Base-by-base conservation (phyloP, 352 stramenopile species). In the Phytopythium cucurbitacearum region DNA sequence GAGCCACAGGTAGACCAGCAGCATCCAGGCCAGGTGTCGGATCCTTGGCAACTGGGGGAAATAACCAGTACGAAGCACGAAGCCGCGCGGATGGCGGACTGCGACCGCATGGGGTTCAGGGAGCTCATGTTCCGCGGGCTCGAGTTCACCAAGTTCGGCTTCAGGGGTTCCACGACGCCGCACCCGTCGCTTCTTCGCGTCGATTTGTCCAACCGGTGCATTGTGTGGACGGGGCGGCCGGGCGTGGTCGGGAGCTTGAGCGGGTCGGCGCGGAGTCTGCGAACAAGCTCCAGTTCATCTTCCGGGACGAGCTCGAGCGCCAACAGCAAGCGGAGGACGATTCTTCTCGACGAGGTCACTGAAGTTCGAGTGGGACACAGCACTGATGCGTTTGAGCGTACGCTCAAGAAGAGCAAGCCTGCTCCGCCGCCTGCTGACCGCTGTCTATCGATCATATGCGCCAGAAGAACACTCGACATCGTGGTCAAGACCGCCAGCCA, bases 61-160 rank as follows among this genome's bases (percentile, higher is more conserved):
- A 44, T 37, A 35, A 50, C 46, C 21, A 57, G 54, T 11, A 49
- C 45, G 15, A 49, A 52, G 13, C 59, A 69, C 10, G 70, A 85
- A 41, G 38, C 15, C 21, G 40, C 60, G 37, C 73, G 78, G 6
- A 51, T 80, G 5, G 54, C 71, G 9, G 79, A 91, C 37, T 90
- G 80, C 34, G 67, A 78, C 44, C 55, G 49, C 3, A 67, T 75
- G 51, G 83, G 80, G n/a, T 86, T 93, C 51, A 64, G 63, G 2
- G 83, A 93, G 45, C 50, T 93, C 45, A 60, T 93, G 0, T 65
- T 55, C 21, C 71, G 76, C 32, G 83, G 80, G 4, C 65, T 93
- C 1, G 73, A 87, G 34, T 60, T 87, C 32, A 69, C 77, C 33
- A 93, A 89, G 53, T 82, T 76, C 48, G 66, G 73, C 48, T 69